Evolutionary conservation across 2,329 filamentous ascomycete genomes (phyloP).

Genomic region (Penicillium sp.): DNA sequence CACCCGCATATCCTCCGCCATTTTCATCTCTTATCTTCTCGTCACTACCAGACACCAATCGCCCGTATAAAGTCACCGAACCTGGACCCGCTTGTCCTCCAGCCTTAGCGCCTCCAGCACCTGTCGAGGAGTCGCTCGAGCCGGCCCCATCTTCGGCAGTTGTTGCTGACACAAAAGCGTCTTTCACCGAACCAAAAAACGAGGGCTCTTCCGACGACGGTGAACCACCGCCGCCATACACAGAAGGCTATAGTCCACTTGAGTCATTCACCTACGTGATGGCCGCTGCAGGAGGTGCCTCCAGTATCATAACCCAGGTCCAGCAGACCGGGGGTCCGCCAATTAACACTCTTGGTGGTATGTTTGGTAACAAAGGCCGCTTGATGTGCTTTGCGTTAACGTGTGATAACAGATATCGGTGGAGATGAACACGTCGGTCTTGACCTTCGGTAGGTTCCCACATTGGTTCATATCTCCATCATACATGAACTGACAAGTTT

Average conservation of each 20-base stretch:
- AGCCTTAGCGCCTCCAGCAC: conserved; percentile 53
- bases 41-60: conserved; percentile 40
- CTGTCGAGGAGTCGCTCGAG: conserved; percentile 50
- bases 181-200: conserved; percentile 78
- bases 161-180: conserved; percentile 76
- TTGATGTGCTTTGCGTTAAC: not conserved
- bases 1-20: conserved; percentile 58
- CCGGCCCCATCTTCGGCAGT: conserved; percentile 47
- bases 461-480: not conserved
- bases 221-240: conserved; percentile 94
- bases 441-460: conserved; percentile 72
- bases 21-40: conserved; percentile 64
- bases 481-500: not conserved
- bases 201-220: conserved; percentile 70
- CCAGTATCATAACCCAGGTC: conserved; percentile 99
- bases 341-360: conserved; percentile 84
- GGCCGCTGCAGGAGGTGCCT: conserved; percentile 93
- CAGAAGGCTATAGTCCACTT: conserved; percentile 88
- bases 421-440: conserved; percentile 93
- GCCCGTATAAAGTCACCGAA: conserved; percentile 46
- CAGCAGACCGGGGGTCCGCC: conserved; percentile 84
- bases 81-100: conserved; percentile 48
- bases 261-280: conserved; percentile 93
- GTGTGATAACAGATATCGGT: conserved; percentile 60
- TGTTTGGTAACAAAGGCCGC: not conserved